Evolutionary conservation across 1,284 basidiomycete species (phyloP).

Genomic region (Microbotryum violaceum): DNA sequence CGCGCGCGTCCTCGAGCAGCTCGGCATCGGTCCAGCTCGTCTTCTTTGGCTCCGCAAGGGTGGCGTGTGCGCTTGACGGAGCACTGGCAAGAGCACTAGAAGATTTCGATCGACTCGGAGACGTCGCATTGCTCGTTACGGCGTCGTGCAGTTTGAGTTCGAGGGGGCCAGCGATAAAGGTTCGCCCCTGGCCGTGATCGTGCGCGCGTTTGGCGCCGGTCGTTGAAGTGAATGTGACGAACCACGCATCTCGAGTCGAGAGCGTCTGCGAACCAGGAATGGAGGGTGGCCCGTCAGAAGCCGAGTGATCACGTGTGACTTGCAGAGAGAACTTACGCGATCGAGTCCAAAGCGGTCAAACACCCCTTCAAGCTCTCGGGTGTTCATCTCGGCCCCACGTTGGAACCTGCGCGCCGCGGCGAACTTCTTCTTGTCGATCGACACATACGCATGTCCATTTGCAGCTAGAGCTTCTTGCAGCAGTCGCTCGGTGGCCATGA

Average conservation of each 20-base stretch:
- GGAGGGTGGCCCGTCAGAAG: not conserved
- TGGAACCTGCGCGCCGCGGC: constrained; percentile 21
- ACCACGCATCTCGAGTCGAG: constrained; percentile 38
- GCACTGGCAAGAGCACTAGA: not conserved
- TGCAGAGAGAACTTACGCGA: constrained; percentile 20
- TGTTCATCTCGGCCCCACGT: constrained; percentile 24
- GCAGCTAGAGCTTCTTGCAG: constrained; percentile 17
- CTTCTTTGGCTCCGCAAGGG: constrained; percentile 50
- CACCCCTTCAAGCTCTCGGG: constrained; percentile 29
- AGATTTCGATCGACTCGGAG: not conserved
- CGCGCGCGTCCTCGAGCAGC: constrained; percentile 55
- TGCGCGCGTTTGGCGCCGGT: constrained; percentile 38
- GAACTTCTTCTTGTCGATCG: constrained; percentile 15
- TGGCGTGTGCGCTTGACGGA: not conserved
- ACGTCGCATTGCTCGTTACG: constrained; percentile 30
- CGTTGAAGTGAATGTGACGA: constrained; percentile 34
- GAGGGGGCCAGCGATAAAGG: constrained; percentile 55
- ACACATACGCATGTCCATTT: constrained; percentile 18
- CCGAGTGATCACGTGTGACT: not conserved
- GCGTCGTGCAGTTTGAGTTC: constrained; percentile 53
- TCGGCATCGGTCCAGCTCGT: constrained; percentile 43
- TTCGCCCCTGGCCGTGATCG: constrained; percentile 49
- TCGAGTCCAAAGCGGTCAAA: constrained; percentile 26
- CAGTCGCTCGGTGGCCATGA: too few species aligned
- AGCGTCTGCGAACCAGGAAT: constrained; percentile 30